phyloP scores from a whole-genome alignment of 1,284 basidiomycete species.

The Volvariella volvacea region DNA sequence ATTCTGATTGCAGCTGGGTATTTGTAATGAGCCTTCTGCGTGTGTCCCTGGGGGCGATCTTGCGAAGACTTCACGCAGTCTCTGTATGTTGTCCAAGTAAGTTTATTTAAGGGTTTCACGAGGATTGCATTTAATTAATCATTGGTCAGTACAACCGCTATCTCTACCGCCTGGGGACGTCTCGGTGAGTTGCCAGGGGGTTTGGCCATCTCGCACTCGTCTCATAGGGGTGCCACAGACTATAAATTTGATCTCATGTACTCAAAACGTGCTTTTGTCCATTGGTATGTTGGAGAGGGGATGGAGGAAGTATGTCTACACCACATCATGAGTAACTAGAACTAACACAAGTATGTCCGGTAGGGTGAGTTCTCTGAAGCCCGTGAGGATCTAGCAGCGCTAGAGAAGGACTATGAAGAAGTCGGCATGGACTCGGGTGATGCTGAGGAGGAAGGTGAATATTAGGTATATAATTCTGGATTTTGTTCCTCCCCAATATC shows the following conservation, averaged over 20 bases:
- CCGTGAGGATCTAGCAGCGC: slow-evolving; percentile 92
- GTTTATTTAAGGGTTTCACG: slow-evolving; percentile 12
- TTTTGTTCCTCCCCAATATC: too few species aligned
- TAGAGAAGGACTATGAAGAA: slow-evolving; percentile 97
- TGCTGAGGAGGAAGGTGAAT: slow-evolving; percentile 57
- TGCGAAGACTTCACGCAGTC: slow-evolving; percentile 88
- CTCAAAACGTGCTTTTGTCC: slow-evolving; percentile 94
- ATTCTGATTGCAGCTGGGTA: slow-evolving; percentile 60
- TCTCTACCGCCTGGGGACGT: slow-evolving; percentile 91
- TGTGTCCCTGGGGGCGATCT: slow-evolving; percentile 92
- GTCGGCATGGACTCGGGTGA: slow-evolving; percentile 91
- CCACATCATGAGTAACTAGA: background rate
- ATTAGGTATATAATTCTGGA: slow-evolving; percentile 9
- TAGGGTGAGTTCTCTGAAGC: slow-evolving; percentile 96
- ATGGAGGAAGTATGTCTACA: slow-evolving; percentile 76
- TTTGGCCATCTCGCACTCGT: background rate
- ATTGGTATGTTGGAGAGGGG: slow-evolving; percentile 99
- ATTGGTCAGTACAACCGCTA: slow-evolving; percentile 75
- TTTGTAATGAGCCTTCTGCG: slow-evolving; percentile 94
- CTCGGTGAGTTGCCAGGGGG: slow-evolving; percentile 47
- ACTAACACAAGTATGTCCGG: background rate
- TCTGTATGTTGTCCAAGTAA: slow-evolving; percentile 90
- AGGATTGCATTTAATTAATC: slow-evolving; percentile 1
- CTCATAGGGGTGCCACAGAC: slow-evolving; percentile 40
- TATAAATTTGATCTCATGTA: slow-evolving; percentile 99